Percentiles rank a stretch among this genome's conserved stretches.
phyloP scores from a whole-genome alignment of 257 asterid species.

The Ehretia macrophylla region DNA sequence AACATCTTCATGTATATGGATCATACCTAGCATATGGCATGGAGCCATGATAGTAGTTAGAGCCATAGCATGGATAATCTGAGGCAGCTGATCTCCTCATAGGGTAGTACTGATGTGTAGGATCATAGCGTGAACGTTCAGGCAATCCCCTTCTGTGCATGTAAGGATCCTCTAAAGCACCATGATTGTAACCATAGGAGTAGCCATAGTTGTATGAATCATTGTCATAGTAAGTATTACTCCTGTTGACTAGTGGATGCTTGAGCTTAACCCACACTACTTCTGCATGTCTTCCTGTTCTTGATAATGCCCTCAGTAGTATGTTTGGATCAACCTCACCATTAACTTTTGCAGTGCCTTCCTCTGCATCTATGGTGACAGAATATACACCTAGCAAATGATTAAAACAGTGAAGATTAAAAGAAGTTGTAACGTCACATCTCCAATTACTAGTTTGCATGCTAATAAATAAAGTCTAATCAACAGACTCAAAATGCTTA shows the following conservation, averaged over 20 bases:
- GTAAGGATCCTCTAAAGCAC: slow-evolving; percentile 13
- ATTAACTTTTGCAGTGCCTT: slow-evolving; percentile 25
- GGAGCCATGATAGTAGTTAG: background rate
- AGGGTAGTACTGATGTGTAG: slow-evolving; percentile 1
- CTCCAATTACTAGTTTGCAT: background rate
- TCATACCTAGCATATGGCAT: background rate
- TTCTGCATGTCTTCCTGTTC: slow-evolving; percentile 52
- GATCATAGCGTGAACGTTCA: background rate
- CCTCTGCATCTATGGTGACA: slow-evolving; percentile 33
- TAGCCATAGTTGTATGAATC: slow-evolving; percentile 6
- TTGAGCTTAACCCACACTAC: slow-evolving; percentile 35
- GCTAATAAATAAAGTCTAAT: too few relatives aligned
- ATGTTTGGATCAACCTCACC: slow-evolving; percentile 52
- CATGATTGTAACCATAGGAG: background rate
- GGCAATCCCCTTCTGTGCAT: slow-evolving; percentile 13
- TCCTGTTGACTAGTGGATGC: slow-evolving; percentile 27
- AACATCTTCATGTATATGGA: too few relatives aligned
- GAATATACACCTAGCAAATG: slow-evolving; percentile 35
- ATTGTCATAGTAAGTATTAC: background rate
- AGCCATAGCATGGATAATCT: background rate
- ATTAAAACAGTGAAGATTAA: background rate
- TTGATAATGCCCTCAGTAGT: slow-evolving; percentile 33
- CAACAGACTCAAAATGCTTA: too few relatives aligned
- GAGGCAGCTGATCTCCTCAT: background rate
- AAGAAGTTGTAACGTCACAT: too few relatives aligned